Evolutionary conservation across 2,329 filamentous ascomycete genomes (phyloP).

Genomic region (Plectosphaerella sp.): DNA sequence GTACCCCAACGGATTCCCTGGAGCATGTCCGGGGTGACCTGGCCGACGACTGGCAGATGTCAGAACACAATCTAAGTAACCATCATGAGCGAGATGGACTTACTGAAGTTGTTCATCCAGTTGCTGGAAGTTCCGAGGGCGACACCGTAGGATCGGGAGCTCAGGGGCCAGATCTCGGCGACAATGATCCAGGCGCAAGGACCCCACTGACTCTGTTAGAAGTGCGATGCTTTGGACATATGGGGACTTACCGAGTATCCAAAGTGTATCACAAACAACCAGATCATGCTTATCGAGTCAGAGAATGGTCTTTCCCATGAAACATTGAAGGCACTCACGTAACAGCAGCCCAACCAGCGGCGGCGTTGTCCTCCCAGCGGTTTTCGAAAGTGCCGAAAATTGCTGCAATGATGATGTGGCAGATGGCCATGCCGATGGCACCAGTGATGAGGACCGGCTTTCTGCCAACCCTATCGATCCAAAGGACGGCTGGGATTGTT

Average conservation of each 20-base stretch:
- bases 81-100: neutral
- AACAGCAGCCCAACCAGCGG: conserved; percentile 30
- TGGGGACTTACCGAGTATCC: neutral
- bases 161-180: conserved; percentile 48
- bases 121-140: conserved; percentile 42
- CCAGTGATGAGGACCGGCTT: conserved; percentile 30
- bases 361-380: conserved; percentile 26
- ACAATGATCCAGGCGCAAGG: conserved; percentile 29
- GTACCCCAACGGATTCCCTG: conserved; percentile 44
- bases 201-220: conserved; percentile 16
- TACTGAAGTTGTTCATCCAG: conserved; percentile 38
- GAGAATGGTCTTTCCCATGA: neutral
- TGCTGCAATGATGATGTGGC: conserved; percentile 31
- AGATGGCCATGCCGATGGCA: conserved; percentile 27
- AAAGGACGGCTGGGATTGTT: conserved; percentile 25
- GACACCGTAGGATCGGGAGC: conserved; percentile 58
- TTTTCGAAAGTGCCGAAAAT: conserved; percentile 30
- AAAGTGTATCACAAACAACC: conserved; percentile 6
- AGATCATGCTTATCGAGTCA: conserved; percentile 1
- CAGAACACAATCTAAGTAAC: neutral
- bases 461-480: conserved; percentile 34
- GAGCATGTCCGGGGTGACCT: conserved; percentile 51
- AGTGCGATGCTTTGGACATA: neutral
- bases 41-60: conserved; percentile 26
- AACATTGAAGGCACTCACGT: conserved; percentile 18